phyloP scores from a whole-genome alignment of 2,329 filamentous ascomycete genomes.

The Alternaria sp. region DNA sequence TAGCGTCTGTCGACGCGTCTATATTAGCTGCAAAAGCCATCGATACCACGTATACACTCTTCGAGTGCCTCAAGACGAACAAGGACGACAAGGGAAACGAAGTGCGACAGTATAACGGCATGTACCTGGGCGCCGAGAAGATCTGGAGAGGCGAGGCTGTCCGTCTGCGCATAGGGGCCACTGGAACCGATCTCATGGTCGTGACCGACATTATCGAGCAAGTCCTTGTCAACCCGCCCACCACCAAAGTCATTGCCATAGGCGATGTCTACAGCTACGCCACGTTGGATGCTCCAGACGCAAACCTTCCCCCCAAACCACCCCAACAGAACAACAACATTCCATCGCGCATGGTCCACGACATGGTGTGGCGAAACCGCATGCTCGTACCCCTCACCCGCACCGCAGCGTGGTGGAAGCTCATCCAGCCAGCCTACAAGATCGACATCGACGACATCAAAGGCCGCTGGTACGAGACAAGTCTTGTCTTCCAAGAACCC shows the following conservation, averaged over 20 bases:
- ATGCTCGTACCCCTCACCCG: constrained; percentile 49
- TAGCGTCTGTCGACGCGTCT: constrained; percentile 63
- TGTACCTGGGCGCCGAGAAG: constrained; percentile 66
- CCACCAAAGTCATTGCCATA: constrained; percentile 48
- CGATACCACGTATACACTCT: constrained; percentile 62
- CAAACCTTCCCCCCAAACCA: constrained; percentile 40
- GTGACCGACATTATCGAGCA: constrained; percentile 54
- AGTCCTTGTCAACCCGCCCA: constrained; percentile 25
- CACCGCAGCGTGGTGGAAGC: constrained; percentile 53
- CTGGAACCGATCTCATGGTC: constrained; percentile 58
- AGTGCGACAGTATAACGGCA: constrained; percentile 58
- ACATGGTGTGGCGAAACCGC: constrained; percentile 58
- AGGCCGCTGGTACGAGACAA: constrained; percentile 67
- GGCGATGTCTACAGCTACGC: constrained; percentile 62
- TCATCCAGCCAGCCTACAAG: constrained; percentile 41
- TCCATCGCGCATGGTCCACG: constrained; percentile 59
- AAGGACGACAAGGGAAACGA: constrained; percentile 46
- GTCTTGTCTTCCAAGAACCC: constrained; percentile 52
- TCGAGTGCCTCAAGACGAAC: constrained; percentile 54
- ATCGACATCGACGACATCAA: constrained; percentile 59
- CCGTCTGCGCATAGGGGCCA: constrained; percentile 54
- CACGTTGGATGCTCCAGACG: constrained; percentile 37
- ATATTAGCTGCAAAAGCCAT: constrained; percentile 64
- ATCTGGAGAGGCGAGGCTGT: constrained; percentile 66
- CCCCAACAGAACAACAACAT: constrained; percentile 53